phyloP scores from a whole-genome alignment of 2,329 filamentous ascomycete species.

The Cladorrhinum sp. region DNA sequence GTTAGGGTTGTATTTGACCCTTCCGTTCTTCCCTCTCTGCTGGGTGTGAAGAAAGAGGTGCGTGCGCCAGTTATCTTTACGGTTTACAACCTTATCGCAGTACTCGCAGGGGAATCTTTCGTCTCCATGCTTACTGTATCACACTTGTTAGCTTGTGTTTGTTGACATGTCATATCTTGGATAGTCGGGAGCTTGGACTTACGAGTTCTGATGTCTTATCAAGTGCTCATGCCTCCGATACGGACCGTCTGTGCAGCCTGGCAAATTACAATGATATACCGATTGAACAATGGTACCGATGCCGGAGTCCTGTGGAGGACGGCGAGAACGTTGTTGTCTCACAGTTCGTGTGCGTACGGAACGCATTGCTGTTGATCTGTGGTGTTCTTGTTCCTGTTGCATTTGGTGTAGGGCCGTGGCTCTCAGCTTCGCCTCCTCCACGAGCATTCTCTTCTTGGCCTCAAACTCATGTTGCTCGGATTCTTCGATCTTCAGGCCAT shows the following conservation, averaged over 20 bases:
- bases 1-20: slow-evolving; percentile 32
- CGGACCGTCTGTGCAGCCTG: slow-evolving; percentile 36
- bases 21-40: slow-evolving; percentile 29
- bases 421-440: slow-evolving; percentile 44
- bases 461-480: slow-evolving; percentile 3
- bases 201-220: slow-evolving; percentile 54
- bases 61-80: slow-evolving; percentile 38
- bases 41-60: slow-evolving; percentile 39
- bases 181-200: slow-evolving; percentile 28
- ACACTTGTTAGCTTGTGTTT: slow-evolving; percentile 1
- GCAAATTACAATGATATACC: slow-evolving; percentile 40
- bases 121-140: slow-evolving; percentile 5
- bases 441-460: slow-evolving; percentile 39
- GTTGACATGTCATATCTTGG: not conserved
- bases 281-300: slow-evolving; percentile 26
- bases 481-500: slow-evolving; percentile 28
- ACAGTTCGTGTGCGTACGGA: not conserved
- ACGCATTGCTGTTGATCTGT: slow-evolving; percentile 2
- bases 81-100: slow-evolving; percentile 38
- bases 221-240: slow-evolving; percentile 52
- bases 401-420: slow-evolving; percentile 43
- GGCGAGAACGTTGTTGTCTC: not conserved
- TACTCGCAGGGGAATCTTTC: slow-evolving; percentile 38
- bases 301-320: not conserved
- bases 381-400: slow-evolving; percentile 28